Evolutionary conservation across 2,329 filamentous ascomycete species (phyloP).

Genomic region (Monilinia fructigena): DNA sequence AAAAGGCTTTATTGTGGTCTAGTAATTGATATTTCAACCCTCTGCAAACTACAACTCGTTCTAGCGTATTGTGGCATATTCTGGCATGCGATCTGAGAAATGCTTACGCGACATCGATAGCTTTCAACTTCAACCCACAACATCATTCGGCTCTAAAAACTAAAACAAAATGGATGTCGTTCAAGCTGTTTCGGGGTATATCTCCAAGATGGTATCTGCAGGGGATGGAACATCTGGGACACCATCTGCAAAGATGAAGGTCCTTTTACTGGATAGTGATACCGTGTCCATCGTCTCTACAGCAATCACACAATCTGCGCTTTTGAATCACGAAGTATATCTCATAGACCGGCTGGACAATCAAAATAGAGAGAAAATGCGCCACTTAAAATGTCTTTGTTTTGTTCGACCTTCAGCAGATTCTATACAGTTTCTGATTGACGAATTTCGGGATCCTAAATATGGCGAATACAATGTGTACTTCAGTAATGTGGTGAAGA

Average conservation of each 20-base stretch:
- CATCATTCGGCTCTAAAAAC: neutral
- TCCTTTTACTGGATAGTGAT: conserved; percentile 87
- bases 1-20: neutral
- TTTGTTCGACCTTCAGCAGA: conserved; percentile 90
- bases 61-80: neutral
- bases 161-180: conserved; percentile 78
- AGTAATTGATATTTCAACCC: neutral
- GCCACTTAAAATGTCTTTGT: conserved; percentile 89
- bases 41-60: neutral
- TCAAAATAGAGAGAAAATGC: conserved; percentile 89
- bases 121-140: neutral
- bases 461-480: conserved; percentile 98
- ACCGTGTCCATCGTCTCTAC: conserved; percentile 93
- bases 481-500: conserved; percentile 97
- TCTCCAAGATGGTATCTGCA: conserved; percentile 90
- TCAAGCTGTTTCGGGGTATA: conserved; percentile 88
- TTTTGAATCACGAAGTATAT: conserved; percentile 96
- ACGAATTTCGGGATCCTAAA: conserved; percentile 92
- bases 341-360: conserved; percentile 96
- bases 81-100: neutral
- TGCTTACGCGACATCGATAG: conserved; percentile 10
- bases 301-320: conserved; percentile 89
- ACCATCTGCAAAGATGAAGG: conserved; percentile 93
- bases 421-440: conserved; percentile 89
- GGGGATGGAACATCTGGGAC: conserved; percentile 68